Percentiles rank a stretch among this genome's conserved stretches.
Evolutionary conservation across 768 basidiomycete genomes (phyloP).

Genomic region (Boletus fagicola): DNA sequence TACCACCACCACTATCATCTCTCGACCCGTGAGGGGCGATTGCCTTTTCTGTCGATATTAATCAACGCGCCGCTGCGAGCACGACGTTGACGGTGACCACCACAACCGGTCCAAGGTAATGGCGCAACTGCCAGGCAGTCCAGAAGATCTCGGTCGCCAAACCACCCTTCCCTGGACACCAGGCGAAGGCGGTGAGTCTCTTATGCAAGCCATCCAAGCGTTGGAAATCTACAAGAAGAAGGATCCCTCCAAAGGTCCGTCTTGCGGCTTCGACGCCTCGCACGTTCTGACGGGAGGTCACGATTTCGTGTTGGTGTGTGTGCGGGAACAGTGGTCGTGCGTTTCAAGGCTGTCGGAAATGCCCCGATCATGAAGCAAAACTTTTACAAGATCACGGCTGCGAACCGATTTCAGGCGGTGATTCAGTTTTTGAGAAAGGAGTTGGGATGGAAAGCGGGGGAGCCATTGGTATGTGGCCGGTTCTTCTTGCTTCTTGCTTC

Average conservation of each 20-base stretch:
- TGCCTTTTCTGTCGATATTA: constrained; percentile 13
- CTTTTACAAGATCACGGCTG: constrained; percentile 95
- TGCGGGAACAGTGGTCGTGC: constrained; percentile 73
- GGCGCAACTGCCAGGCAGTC: constrained; percentile 33
- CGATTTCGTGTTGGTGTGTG: neutral
- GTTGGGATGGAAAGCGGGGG: constrained; percentile 80
- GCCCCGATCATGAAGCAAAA: constrained; percentile 99
- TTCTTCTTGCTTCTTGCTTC: neutral
- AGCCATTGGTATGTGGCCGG: constrained; percentile 65
- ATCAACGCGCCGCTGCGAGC: neutral
- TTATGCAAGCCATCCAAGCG: constrained; percentile 59
- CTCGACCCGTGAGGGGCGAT: neutral
- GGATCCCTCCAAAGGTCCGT: constrained; percentile 71
- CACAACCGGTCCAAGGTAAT: constrained; percentile 15
- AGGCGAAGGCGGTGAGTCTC: constrained; percentile 31
- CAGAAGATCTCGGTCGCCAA: constrained; percentile 35
- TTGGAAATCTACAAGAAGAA: constrained; percentile 87
- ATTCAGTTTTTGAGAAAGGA: constrained; percentile 91
- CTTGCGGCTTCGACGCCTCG: neutral
- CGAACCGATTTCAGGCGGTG: constrained; percentile 92
- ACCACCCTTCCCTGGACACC: constrained; percentile 33
- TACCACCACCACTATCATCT: no score
- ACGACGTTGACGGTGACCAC: constrained; percentile 3
- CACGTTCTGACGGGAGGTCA: neutral
- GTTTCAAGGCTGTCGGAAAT: constrained; percentile 97